phyloP scores from a whole-genome alignment of 1,284 basidiomycete species.

The Cryptococcus deneoformans region DNA sequence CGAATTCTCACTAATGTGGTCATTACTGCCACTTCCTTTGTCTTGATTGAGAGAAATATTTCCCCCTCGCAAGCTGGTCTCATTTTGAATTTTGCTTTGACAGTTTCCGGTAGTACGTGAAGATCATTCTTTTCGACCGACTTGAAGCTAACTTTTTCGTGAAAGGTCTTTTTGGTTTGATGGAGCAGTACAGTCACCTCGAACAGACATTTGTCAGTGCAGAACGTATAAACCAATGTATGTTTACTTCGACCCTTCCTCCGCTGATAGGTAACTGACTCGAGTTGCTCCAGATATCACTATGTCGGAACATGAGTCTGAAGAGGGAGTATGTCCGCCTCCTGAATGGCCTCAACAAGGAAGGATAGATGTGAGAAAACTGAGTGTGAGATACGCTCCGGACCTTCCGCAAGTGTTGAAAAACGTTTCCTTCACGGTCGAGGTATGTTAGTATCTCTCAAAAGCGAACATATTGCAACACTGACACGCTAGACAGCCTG shows the following conservation, averaged over 20 bases:
- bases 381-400: slow-evolving; percentile 64
- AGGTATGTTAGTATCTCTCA: slow-evolving; percentile 22
- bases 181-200: slow-evolving; percentile 28
- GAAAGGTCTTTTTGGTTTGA: slow-evolving; percentile 33
- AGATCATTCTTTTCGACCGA: neutral
- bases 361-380: slow-evolving; percentile 60
- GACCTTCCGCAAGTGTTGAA: slow-evolving; percentile 71
- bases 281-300: slow-evolving; percentile 43
- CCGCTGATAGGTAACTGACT: slow-evolving; percentile 18
- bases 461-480: neutral
- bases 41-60: slow-evolving; percentile 48
- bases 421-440: slow-evolving; percentile 61
- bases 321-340: slow-evolving; percentile 42
- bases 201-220: slow-evolving; percentile 47
- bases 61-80: slow-evolving; percentile 51
- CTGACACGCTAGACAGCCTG: slow-evolving; percentile 48
- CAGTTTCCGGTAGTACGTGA: slow-evolving; percentile 38
- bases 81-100: slow-evolving; percentile 49
- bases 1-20: slow-evolving; percentile 34
- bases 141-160: neutral
- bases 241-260: slow-evolving; percentile 2
- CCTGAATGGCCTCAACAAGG: slow-evolving; percentile 66
- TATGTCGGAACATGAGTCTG: slow-evolving; percentile 28
- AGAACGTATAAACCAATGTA: slow-evolving; percentile 51
- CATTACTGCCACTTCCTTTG: slow-evolving; percentile 44